Percentiles rank a stretch among this genome's conserved stretches.
These are phyloP conservation scores for Dicorynia guianensis DNA, from an alignment of 306 rosid species.

Conservation along the genomic window DNA sequence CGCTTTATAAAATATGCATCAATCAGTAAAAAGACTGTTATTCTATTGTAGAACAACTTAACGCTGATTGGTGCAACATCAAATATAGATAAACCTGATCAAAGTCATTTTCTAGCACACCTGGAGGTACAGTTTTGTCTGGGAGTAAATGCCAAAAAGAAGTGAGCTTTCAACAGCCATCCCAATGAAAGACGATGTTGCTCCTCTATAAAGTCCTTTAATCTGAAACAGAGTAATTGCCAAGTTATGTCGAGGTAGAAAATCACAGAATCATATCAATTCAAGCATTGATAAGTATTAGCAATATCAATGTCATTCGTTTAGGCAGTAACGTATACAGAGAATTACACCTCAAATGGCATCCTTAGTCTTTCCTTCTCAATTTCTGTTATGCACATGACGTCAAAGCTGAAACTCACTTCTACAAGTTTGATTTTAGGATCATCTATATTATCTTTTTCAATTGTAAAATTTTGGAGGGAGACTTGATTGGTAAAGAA, in stretches of 20 bases:
- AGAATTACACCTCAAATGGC: conserved; percentile 22
- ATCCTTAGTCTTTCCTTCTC: conserved; percentile 17
- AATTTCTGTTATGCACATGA: neutral
- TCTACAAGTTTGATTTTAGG: conserved; percentile 16
- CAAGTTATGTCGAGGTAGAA: neutral
- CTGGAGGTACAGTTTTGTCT: conserved; percentile 79
- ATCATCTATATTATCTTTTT: conserved; percentile 17
- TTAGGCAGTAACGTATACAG: conserved; percentile 8
- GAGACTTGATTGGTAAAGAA: neutral
- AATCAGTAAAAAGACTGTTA: conserved; percentile 9
- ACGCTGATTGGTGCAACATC: conserved; percentile 22
- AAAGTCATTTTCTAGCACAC: conserved; percentile 53
- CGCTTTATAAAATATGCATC: conserved; percentile 15
- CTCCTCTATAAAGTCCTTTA: conserved; percentile 95
- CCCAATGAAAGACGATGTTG: conserved; percentile 91
- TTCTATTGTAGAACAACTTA: conserved; percentile 26
- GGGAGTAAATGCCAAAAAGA: conserved; percentile 91
- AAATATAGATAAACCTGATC: conserved; percentile 37
- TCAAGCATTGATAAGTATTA: neutral
- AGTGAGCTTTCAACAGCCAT: conserved; percentile 93
- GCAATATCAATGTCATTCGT: neutral
- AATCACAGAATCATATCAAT: conserved; percentile 2
- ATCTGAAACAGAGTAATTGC: conserved; percentile 63
- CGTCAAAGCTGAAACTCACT: conserved; percentile 12
- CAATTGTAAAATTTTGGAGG: neutral